Evolutionary conservation across 345 rosid genomes (phyloP), one percentile per base, ranked within the genome.

Genomic region (Passiflora organensis): DNA sequence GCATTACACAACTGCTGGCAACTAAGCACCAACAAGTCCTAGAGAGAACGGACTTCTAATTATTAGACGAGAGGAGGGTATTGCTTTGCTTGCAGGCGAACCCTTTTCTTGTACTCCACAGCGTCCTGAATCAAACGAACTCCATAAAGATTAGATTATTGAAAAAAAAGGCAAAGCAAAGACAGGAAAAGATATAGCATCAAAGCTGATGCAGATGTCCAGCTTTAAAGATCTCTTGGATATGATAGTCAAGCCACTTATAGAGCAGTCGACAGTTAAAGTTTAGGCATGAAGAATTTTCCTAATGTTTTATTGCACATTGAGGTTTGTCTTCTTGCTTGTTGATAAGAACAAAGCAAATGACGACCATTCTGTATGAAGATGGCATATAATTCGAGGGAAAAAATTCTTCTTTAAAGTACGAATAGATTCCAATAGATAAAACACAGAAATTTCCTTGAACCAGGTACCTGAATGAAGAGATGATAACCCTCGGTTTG

Each of bases 81-180:
- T 56, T 76, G 91, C 81, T 88, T 91, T 38, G 98, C 86, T 76
- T 91, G 98, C 67, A 58, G 82, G 60, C 86, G 80, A 34, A 91
- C 88, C 69, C 95, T 83, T 71, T 72, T 91, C 93, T 82, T 88
- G 67, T 91, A 91, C 68, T 91, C 98, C 0, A 21, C 66, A 16
- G 64, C 66, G 72, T 91, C 98, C 98, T 91, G 75, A 76, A 72
- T 17, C 43, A 48, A 42, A 41, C 6, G 9, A 41, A 23, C 15
- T 43, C 21, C 48, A 25, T 28, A 20, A 9, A 20, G 42, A 43
- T 6, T 28, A 55, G n/a, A 17, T n/a, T 10, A 51, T 50, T n/a
- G n/a, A n/a, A 20, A 41, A 20, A 24, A 20, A 10, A 1, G 2
- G 10, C 5, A 24, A 18, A 8, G 3, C 8, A 2, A 3, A 28